phyloP scores from a whole-genome alignment of 257 asterid species.

The Cynanchum wilfordii region DNA sequence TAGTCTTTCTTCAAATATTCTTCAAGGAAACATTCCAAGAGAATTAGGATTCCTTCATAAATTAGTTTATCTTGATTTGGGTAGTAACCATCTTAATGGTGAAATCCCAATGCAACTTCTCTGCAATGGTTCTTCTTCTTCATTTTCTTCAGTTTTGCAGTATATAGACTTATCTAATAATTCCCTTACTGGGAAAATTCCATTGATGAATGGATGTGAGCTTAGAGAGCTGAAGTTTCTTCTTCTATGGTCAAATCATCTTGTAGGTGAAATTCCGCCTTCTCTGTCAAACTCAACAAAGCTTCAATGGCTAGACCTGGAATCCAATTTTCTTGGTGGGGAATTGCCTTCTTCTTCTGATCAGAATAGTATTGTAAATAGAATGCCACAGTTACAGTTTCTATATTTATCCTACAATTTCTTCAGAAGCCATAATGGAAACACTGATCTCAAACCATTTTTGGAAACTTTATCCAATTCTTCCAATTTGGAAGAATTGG shows the following conservation, averaged over 20 bases:
- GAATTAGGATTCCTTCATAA: slow-evolving; percentile 37
- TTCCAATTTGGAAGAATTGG: slow-evolving; percentile 64
- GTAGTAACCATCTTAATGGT: slow-evolving; percentile 53
- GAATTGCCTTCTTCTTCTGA: slow-evolving; percentile 46
- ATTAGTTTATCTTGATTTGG: slow-evolving; percentile 61
- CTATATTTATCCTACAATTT: slow-evolving; percentile 61
- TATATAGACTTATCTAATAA: slow-evolving; percentile 81
- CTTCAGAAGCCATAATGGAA: slow-evolving; percentile 50
- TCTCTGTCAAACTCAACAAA: slow-evolving; percentile 54
- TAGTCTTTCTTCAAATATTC: slow-evolving; percentile 57
- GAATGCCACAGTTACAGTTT: slow-evolving; percentile 47
- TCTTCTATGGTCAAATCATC: slow-evolving; percentile 74
- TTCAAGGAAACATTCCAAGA: slow-evolving; percentile 52
- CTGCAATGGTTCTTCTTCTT: slow-evolving; percentile 39
- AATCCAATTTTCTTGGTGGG: slow-evolving; percentile 51
- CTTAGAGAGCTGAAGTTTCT: slow-evolving; percentile 49
- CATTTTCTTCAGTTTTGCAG: slow-evolving; percentile 27
- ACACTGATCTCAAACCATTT: slow-evolving; percentile 55
- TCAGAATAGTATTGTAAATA: slow-evolving; percentile 25
- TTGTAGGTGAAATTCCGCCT: slow-evolving; percentile 52
- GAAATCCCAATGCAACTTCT: slow-evolving; percentile 52
- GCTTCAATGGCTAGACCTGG: slow-evolving; percentile 77
- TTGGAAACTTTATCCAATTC: slow-evolving; percentile 48
- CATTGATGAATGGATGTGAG: slow-evolving; percentile 37
- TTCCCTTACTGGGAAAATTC: slow-evolving; percentile 57